phyloP scores from a whole-genome alignment of 2,329 filamentous ascomycete species.

The Pyrenophora seminiperda region DNA sequence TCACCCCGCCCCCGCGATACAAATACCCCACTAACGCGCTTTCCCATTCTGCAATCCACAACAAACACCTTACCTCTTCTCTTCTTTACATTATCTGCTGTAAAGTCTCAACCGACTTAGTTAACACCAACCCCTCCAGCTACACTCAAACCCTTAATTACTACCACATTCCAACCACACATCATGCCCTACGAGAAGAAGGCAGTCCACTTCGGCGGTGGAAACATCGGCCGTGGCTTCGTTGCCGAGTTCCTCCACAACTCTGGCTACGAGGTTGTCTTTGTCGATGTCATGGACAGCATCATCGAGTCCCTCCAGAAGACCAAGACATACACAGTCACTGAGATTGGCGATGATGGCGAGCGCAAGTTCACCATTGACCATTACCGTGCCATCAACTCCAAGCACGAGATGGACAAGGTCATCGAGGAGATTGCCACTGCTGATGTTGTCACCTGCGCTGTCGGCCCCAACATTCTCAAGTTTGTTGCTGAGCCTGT shows the following conservation, averaged over 20 bases:
- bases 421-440: constrained; percentile 84
- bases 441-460: constrained; percentile 92
- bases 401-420: constrained; percentile 79
- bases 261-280: constrained; percentile 93
- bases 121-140: constrained; percentile 20
- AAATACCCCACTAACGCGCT: constrained; percentile 33
- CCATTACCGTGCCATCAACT: constrained; percentile 98
- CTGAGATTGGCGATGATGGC: constrained; percentile 85
- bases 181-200: constrained; percentile 53
- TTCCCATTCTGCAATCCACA: constrained; percentile 14
- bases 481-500: constrained; percentile 96
- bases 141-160: constrained; percentile 10
- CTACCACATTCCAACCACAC: constrained; percentile 16
- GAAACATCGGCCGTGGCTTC: constrained; percentile 59
- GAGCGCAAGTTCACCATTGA: constrained; percentile 82
- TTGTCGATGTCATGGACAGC: constrained; percentile 87
- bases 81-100: constrained; percentile 3
- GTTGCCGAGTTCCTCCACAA: constrained; percentile 77
- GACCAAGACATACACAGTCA: constrained; percentile 81
- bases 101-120: constrained; percentile 14
- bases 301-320: constrained; percentile 81
- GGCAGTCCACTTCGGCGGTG: constrained; percentile 59
- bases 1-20: constrained; percentile 29
- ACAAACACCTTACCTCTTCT: constrained; percentile 10
- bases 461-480: constrained; percentile 93